phyloP scores from a whole-genome alignment of 2,329 filamentous ascomycete species.

The Alternaria angustiovoidea region DNA sequence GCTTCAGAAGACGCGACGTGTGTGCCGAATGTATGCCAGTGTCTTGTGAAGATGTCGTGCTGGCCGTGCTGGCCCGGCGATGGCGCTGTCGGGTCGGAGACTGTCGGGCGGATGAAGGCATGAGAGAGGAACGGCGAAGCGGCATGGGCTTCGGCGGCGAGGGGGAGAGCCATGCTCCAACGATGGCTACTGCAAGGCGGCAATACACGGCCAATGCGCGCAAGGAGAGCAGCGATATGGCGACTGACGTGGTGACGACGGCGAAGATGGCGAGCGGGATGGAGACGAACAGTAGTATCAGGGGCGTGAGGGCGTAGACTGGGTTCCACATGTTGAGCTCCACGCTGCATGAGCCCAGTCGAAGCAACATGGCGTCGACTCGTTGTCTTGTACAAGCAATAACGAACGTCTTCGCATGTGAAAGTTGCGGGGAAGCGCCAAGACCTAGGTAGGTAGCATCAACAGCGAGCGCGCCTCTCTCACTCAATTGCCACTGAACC shows the following conservation, averaged over 20 bases:
- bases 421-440: conserved; percentile 26
- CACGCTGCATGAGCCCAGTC: conserved; percentile 19
- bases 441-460: neutral
- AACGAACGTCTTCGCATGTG: conserved; percentile 26
- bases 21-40: conserved; percentile 21
- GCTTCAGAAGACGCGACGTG: conserved; percentile 24
- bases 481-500: conserved; percentile 20
- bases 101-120: conserved; percentile 20
- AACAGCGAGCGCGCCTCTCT: neutral
- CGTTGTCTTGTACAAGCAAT: neutral
- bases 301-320: conserved; percentile 46
- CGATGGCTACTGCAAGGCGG: conserved; percentile 52
- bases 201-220: conserved; percentile 54
- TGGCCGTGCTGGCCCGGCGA: conserved; percentile 35
- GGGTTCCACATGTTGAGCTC: conserved; percentile 38
- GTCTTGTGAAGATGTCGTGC: conserved; percentile 32
- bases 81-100: conserved; percentile 38
- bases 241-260: conserved; percentile 50
- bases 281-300: conserved; percentile 48
- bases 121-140: conserved; percentile 19
- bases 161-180: conserved; percentile 48
- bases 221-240: conserved; percentile 49
- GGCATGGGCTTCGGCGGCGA: conserved; percentile 25
- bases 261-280: conserved; percentile 52
- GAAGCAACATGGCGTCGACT: conserved; percentile 22